A percentile compares a stretch with the other conserved stretches of the same genome.
Conservation (phyloP, 768 basidiomycete species). For the Mrakia gelida region DNA sequence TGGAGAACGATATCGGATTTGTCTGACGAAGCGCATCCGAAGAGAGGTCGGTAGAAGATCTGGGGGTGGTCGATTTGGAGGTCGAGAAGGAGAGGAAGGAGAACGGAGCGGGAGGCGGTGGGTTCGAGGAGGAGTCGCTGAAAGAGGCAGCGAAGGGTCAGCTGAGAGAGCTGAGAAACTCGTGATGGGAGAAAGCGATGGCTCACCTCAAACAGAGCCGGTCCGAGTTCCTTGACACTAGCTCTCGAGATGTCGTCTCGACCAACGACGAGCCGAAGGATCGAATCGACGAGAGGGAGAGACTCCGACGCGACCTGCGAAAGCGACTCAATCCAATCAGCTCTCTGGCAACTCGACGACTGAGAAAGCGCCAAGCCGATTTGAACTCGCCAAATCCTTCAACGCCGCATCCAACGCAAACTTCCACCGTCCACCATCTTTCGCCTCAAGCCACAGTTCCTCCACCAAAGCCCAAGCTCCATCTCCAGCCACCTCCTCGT, state of each 20-base stretch:
- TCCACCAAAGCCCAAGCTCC: not conserved
- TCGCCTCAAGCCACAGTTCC: not conserved
- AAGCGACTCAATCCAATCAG: not conserved
- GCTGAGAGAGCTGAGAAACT: not conserved
- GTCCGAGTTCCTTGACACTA: not conserved
- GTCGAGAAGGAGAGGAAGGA: conserved; percentile 54
- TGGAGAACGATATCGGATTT: conserved; percentile 60
- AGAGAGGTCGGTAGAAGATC: conserved; percentile 67
- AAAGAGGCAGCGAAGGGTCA: conserved; percentile 34
- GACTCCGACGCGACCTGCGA: not conserved
- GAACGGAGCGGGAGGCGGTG: conserved; percentile 51
- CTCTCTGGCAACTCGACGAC: not conserved
- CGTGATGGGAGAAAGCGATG: too few relatives aligned
- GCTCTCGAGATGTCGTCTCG: not conserved
- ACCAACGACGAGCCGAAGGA: not conserved
- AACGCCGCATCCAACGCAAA: not conserved
- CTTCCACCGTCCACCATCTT: not conserved
- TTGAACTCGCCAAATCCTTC: not conserved
- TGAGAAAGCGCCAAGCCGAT: too few relatives aligned
- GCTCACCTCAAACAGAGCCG: conserved; percentile 3
- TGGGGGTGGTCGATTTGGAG: conserved; percentile 57
- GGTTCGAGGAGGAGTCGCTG: conserved; percentile 45
- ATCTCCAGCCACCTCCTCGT: not conserved
- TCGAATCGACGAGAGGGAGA: not conserved
- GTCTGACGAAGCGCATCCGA: conserved; percentile 61